These are phyloP conservation scores for Didymellaceae sp. DNA, from an alignment of 2,329 filamentous ascomycete species.

Conservation along the genomic window DNA sequence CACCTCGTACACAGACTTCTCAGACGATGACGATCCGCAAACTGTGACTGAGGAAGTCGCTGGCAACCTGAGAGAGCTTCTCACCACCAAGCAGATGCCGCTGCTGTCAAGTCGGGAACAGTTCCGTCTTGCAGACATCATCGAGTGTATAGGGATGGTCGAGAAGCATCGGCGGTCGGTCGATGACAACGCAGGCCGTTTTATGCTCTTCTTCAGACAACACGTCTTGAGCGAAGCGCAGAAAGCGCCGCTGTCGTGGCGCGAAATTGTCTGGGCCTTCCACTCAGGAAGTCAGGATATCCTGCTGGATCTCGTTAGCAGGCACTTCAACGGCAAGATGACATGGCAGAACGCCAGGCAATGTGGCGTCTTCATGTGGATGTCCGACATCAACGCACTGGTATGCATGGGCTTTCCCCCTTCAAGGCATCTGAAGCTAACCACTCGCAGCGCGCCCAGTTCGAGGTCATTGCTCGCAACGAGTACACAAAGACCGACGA, in stretches of 20 bases:
- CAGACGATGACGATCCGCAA: slow-evolving; percentile 64
- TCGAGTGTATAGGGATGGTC: slow-evolving; percentile 83
- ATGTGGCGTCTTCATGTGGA: slow-evolving; percentile 94
- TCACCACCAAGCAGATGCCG: slow-evolving; percentile 76
- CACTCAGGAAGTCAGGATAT: slow-evolving; percentile 90
- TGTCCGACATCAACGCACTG: slow-evolving; percentile 76
- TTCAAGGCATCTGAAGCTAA: neutral
- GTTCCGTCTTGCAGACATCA: slow-evolving; percentile 81
- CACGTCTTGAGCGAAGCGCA: slow-evolving; percentile 71
- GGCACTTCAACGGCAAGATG: slow-evolving; percentile 79
- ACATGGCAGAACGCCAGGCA: slow-evolving; percentile 85
- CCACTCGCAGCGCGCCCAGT: slow-evolving; percentile 69
- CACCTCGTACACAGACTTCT: slow-evolving; percentile 60
- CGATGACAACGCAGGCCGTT: slow-evolving; percentile 87
- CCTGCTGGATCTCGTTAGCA: slow-evolving; percentile 79
- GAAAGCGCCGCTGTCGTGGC: slow-evolving; percentile 69
- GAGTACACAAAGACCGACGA: slow-evolving; percentile 89
- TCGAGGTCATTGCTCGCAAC: slow-evolving; percentile 89
- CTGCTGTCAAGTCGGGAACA: slow-evolving; percentile 86
- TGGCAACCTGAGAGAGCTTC: slow-evolving; percentile 72
- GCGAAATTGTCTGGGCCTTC: slow-evolving; percentile 86
- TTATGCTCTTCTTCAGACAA: slow-evolving; percentile 86
- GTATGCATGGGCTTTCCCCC: slow-evolving; percentile 57
- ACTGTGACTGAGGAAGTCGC: slow-evolving; percentile 76
- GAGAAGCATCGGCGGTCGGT: slow-evolving; percentile 88